Base-by-base conservation (phyloP, 495 filamentous ascomycete genomes). In the Penicillium paradoxum region DNA sequence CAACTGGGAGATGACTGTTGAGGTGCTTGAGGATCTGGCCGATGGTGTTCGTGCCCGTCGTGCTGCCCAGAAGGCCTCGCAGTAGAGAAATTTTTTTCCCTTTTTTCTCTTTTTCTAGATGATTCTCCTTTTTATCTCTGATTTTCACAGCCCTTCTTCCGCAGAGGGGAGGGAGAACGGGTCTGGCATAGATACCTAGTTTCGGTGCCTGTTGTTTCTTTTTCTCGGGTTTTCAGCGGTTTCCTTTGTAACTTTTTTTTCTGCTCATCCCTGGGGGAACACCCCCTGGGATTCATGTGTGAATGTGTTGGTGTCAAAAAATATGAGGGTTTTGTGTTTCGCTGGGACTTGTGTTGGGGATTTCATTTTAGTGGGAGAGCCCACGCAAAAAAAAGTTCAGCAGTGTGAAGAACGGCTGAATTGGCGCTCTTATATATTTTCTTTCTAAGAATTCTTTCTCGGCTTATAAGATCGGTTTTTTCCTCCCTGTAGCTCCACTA, bases 1-100 rank as follows among this genome's bases (percentile, higher is more conserved):
- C 60, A 78, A 90, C 75, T 98, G 93, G 93, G 87, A 95, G 36
- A 77, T 74, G 33, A 98, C 93, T 0, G 86, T 95, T 43, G 75
- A 82, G 4, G 87, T 93, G 1, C 79, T 98, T n/a, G 85, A 95
- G 58, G 80, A 88, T 60, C 80, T 98, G 4, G 95, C 93, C 9
- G 85, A 85, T 21, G 88, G 88, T n/a, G 87, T 97, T 34, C 81
- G 84, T 30, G 84, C 82, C 25, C 80, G 93, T 63, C 79, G 93
- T 38, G 66, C 75, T 25, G 59, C 70, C 33, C 66, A 62, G 13
- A 58, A 56, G 24, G 29, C 29, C 46, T 55, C 59, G 29, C 44
- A 65, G 38, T 59, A 70, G 66, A 30, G 29, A 21, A 11, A n/a
- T n/a, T n/a, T n/a, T n/a, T n/a, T n/a, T 34, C 37, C 4, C 15